Evolutionary conservation across 805 yeast genomes (phyloP).

Genomic region (Wickerhamiella parazyma): DNA sequence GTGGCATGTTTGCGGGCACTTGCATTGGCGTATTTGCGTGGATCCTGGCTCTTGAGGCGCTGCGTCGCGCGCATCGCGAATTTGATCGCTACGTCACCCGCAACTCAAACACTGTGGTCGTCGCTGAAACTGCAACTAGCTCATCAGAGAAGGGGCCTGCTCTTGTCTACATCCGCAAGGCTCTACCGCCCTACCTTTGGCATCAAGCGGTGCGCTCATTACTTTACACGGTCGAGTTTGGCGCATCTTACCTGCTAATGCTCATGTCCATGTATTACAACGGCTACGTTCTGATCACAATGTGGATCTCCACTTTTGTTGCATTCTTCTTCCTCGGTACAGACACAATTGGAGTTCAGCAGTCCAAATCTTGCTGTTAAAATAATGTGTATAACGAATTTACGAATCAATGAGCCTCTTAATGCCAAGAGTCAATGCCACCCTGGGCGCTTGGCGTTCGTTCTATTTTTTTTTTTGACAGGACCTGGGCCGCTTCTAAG

Average conservation of each 20-base stretch:
- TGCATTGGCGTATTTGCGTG: conserved; percentile 55
- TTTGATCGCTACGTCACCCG: conserved; percentile 22
- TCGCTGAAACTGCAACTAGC: neutral
- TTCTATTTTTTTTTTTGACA: no score
- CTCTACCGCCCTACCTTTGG: conserved; percentile 20
- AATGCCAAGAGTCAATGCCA: no score
- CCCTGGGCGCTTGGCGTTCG: no score
- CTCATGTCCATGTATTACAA: conserved; percentile 64
- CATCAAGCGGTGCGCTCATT: conserved; percentile 40
- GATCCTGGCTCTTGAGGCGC: conserved; percentile 44
- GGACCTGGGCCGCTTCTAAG: no score
- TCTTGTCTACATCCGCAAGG: neutral
- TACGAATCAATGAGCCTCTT: no score
- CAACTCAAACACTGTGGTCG: neutral
- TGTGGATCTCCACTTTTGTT: conserved; percentile 46
- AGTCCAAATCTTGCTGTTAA: conserved; percentile 11
- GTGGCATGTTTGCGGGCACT: conserved; percentile 57
- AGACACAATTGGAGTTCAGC: conserved; percentile 29
- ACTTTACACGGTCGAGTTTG: conserved; percentile 47
- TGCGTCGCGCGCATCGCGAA: conserved; percentile 42
- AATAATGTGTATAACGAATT: no score
- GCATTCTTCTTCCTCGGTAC: conserved; percentile 43
- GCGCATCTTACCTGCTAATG: conserved; percentile 52
- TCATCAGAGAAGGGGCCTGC: neutral
- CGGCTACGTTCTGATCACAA: conserved; percentile 51